Evolutionary conservation across 345 rosid genomes (phyloP).

Genomic region (Lepidium aucheri): DNA sequence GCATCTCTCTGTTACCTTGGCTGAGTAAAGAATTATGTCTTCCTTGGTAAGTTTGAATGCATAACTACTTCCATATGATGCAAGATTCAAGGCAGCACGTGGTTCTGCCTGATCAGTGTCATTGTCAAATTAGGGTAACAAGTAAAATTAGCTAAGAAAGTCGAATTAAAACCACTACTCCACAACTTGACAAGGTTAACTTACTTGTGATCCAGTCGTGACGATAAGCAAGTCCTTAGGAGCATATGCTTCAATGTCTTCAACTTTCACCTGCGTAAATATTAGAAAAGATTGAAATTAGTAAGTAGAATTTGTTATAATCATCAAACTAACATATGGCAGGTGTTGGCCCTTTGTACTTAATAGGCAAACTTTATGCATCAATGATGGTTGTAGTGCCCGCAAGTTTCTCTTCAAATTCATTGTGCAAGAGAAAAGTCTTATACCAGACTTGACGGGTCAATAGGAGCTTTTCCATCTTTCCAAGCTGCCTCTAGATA

Average conservation of each 20-base stretch:
- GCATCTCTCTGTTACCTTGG: slow-evolving; percentile 49
- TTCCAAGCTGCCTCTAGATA: slow-evolving; percentile 98
- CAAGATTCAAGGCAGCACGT: slow-evolving; percentile 94
- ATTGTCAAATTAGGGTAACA: slow-evolving; percentile 28
- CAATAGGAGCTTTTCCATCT: slow-evolving; percentile 96
- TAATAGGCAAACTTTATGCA: neutral
- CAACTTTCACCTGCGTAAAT: slow-evolving; percentile 59
- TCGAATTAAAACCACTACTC: neutral
- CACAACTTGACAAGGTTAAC: slow-evolving; percentile 18
- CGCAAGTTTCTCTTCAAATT: neutral
- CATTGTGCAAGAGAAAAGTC: neutral
- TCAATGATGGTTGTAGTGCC: neutral
- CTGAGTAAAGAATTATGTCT: slow-evolving; percentile 82
- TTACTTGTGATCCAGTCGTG: slow-evolving; percentile 98
- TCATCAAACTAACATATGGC: neutral
- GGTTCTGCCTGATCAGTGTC: slow-evolving; percentile 88
- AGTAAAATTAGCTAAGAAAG: slow-evolving; percentile 3
- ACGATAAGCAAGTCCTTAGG: slow-evolving; percentile 92
- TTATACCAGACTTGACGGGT: slow-evolving; percentile 87
- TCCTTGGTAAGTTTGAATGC: slow-evolving; percentile 81
- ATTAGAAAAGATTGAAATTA: neutral
- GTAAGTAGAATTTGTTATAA: neutral
- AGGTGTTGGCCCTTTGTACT: neutral
- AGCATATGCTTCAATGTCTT: slow-evolving; percentile 93
- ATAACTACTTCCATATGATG: slow-evolving; percentile 88